phyloP scores from a whole-genome alignment of 768 basidiomycete genomes.

The Lactarius akahatsu region DNA sequence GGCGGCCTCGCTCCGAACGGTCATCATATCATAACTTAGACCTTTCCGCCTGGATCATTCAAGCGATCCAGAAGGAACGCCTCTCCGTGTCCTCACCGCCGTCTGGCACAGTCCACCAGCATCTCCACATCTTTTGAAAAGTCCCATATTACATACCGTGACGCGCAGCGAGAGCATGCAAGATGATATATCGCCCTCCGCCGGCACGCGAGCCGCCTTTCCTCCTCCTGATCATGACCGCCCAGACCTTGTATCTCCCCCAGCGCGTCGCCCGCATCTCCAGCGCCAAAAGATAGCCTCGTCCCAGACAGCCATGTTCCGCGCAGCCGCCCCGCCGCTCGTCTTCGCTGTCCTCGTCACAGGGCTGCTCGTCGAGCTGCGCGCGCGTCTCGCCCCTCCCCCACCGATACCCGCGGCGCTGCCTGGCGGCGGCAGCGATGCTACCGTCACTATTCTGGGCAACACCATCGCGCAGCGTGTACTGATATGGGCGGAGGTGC shows the following conservation, averaged over 20 bases:
- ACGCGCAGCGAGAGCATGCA: no score
- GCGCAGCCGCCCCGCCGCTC: constrained; percentile 11
- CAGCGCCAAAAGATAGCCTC: neutral
- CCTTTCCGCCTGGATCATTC: no score
- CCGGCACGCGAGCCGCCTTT: no score
- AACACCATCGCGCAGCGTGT: constrained; percentile 11
- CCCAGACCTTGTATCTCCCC: neutral
- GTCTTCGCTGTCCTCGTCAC: constrained; percentile 17
- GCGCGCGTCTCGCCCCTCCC: constrained; percentile 12
- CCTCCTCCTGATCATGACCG: neutral
- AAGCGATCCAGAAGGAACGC: no score
- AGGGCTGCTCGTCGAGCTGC: constrained; percentile 15
- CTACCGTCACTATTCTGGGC: neutral
- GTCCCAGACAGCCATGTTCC: constrained; percentile 10
- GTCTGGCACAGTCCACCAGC: neutral
- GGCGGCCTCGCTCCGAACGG: no score
- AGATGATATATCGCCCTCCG: neutral
- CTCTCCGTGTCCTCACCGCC: neutral
- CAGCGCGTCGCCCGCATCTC: neutral
- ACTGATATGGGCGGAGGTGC: constrained; percentile 22
- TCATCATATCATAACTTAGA: no score
- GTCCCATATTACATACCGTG: no score
- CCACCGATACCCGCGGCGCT: neutral
- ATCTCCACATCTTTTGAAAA: neutral
- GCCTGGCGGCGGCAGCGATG: neutral